Conservation (phyloP, 2,329 filamentous ascomycete genomes). For the Neoascochyta sp. region DNA sequence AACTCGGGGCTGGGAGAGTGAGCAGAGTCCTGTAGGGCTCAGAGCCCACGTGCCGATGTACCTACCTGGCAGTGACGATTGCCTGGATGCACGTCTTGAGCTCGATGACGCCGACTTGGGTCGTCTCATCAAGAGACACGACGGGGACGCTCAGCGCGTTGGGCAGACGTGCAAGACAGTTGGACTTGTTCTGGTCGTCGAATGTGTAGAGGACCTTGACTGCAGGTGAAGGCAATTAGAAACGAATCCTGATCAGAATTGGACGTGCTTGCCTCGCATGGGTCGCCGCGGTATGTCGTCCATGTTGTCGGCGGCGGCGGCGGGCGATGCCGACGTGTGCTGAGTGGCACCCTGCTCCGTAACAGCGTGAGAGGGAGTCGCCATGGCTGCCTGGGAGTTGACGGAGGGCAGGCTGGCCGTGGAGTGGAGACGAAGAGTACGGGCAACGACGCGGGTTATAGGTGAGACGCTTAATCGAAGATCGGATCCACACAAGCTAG, state of each 20-base stretch:
- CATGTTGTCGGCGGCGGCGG: conserved; percentile 22
- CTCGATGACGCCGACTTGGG: conserved; percentile 81
- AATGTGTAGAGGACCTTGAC: conserved; percentile 98
- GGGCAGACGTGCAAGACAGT: conserved; percentile 83
- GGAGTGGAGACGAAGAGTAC: conserved; percentile 12
- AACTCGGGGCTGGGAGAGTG: conserved; percentile 73
- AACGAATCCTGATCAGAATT: conserved; percentile 3
- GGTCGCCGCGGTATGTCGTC: conserved; percentile 38
- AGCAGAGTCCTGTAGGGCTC: conserved; percentile 8
- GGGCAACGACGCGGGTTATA: conserved; percentile 16
- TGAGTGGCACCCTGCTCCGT: conserved; percentile 22
- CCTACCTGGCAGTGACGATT: conserved; percentile 61
- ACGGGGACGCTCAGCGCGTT: conserved; percentile 77
- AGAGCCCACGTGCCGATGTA: conserved; percentile 9
- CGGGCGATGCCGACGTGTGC: conserved; percentile 14
- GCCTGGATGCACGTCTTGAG: conserved; percentile 82
- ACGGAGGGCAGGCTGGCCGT: conserved; percentile 12
- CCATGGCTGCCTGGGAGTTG: conserved; percentile 30
- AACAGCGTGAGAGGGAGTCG: conserved; percentile 25
- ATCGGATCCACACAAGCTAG: conserved; percentile 12
- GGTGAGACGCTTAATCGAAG: conserved; percentile 21
- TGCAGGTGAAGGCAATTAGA: conserved; percentile 41
- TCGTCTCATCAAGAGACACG: conserved; percentile 73
- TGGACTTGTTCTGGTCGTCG: conserved; percentile 80
- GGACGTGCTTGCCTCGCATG: conserved; percentile 45